phyloP scores from a whole-genome alignment of 2,329 filamentous ascomycete species.

The Grosmannia penicillata region DNA sequence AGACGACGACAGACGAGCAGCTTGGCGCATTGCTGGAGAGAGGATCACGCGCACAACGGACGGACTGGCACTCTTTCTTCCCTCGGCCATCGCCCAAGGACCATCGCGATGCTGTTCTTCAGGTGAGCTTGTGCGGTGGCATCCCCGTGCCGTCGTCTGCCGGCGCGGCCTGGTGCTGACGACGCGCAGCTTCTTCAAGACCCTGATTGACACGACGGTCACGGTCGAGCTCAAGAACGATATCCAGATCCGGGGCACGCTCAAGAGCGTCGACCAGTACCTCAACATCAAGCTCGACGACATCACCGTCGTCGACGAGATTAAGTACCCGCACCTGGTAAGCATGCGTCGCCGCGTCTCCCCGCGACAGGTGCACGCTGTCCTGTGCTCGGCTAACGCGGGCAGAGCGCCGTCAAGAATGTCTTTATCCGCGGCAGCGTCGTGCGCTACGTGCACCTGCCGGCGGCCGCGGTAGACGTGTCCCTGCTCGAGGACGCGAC shows the following conservation, averaged over 20 bases:
- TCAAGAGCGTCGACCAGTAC: constrained; percentile 98
- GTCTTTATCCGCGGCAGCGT: constrained; percentile 92
- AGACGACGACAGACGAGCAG: too few relatives aligned
- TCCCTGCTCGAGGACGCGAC: constrained; percentile 83
- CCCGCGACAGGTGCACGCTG: too few relatives aligned
- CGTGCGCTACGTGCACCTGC: constrained; percentile 82
- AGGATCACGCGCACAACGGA: too few relatives aligned
- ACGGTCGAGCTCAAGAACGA: constrained; percentile 99
- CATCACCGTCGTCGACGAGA: constrained; percentile 80
- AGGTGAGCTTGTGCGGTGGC: too few relatives aligned
- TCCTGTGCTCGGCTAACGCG: neutral
- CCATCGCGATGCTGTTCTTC: constrained; percentile 14
- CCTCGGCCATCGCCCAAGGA: neutral
- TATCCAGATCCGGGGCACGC: constrained; percentile 84
- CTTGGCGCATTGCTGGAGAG: too few relatives aligned
- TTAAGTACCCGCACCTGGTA: constrained; percentile 89
- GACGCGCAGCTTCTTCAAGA: constrained; percentile 90
- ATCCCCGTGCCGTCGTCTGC: too few relatives aligned
- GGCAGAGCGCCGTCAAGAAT: constrained; percentile 67
- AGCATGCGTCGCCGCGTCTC: constrained; percentile 13
- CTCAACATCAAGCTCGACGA: constrained; percentile 98
- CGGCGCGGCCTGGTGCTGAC: neutral
- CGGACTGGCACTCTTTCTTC: neutral
- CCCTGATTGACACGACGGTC: constrained; percentile 90
- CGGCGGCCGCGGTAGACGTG: constrained; percentile 68